Evolutionary conservation across 2,329 filamentous ascomycete genomes (phyloP).

Genomic region (Macroventuria anomochaeta): DNA sequence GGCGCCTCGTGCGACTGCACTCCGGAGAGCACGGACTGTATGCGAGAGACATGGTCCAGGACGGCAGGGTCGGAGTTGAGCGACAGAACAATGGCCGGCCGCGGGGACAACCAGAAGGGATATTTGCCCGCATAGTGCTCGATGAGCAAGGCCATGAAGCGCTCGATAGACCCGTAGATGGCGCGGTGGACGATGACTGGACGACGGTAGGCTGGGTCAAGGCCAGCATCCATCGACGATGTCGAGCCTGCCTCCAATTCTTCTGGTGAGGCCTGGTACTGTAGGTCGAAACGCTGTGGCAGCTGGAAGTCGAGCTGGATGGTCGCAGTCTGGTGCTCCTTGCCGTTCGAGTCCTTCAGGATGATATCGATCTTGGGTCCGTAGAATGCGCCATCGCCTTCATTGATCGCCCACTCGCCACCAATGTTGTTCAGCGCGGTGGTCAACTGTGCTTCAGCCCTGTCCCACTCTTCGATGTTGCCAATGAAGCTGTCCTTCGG

Average conservation of each 20-base stretch:
- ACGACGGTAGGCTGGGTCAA: constrained; percentile 37
- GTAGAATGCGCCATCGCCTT: constrained; percentile 88
- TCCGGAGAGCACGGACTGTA: constrained; percentile 43
- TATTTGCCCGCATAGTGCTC: constrained; percentile 79
- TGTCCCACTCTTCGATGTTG: constrained; percentile 70
- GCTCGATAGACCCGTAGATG: constrained; percentile 82
- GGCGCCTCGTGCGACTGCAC: constrained; percentile 25
- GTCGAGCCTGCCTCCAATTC: constrained; percentile 63
- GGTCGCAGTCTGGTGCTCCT: constrained; percentile 87
- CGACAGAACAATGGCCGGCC: constrained; percentile 76
- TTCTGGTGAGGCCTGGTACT: constrained; percentile 74
- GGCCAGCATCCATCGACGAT: constrained; percentile 50
- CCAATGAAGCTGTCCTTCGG: constrained; percentile 81
- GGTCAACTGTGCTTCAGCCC: constrained; percentile 70
- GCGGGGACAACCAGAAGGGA: constrained; percentile 88
- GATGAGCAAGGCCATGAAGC: constrained; percentile 83
- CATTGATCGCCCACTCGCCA: constrained; percentile 74
- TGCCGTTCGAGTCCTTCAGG: constrained; percentile 74
- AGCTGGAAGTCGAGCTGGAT: constrained; percentile 91
- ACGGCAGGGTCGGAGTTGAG: constrained; percentile 68
- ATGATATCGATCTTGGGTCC: constrained; percentile 92
- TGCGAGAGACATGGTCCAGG: constrained; percentile 56
- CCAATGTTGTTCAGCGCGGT: constrained; percentile 68
- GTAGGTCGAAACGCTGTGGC: constrained; percentile 78
- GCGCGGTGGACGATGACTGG: constrained; percentile 87